phyloP scores from a whole-genome alignment of 108 stramenopile species.

The Skeletonema tropicum region DNA sequence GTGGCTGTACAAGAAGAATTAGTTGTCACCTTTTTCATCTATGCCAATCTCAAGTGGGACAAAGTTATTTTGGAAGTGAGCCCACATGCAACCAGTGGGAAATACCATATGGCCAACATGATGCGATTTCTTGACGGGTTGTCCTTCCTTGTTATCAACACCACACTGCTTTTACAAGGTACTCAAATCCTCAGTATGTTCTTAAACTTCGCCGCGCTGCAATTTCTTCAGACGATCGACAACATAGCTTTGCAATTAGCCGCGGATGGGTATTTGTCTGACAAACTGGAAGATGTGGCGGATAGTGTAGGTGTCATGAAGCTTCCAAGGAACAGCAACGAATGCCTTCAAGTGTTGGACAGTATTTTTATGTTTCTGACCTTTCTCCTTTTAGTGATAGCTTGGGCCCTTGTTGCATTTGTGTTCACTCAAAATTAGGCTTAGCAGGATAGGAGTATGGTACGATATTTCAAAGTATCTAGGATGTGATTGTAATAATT shows the following conservation, averaged over 20 bases:
- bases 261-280: slow-evolving; percentile 47
- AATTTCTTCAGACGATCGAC: slow-evolving; percentile 64
- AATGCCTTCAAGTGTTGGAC: slow-evolving; percentile 44
- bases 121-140: slow-evolving; percentile 57
- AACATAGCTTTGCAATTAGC: slow-evolving; percentile 58
- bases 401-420: slow-evolving; percentile 19
- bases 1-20: slow-evolving; percentile 67
- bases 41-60: slow-evolving; percentile 53
- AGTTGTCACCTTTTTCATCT: slow-evolving; percentile 45
- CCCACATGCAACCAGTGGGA: slow-evolving; percentile 38
- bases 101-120: slow-evolving; percentile 43
- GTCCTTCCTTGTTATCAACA: slow-evolving; percentile 53
- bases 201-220: slow-evolving; percentile 72
- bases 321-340: slow-evolving; percentile 26
- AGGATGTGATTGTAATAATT: neutral
- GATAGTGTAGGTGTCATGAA: slow-evolving; percentile 24
- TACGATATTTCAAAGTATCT: no score
- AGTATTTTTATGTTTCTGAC: slow-evolving; percentile 48
- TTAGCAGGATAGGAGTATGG: no score
- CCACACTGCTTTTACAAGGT: slow-evolving; percentile 49
- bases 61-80: slow-evolving; percentile 20
- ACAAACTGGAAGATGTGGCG: slow-evolving; percentile 25
- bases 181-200: slow-evolving; percentile 52
- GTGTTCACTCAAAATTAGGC: neutral
- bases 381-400: slow-evolving; percentile 33